A percentile compares a stretch with the other conserved stretches of the same genome.
phyloP scores from a whole-genome alignment of 1,284 basidiomycete species.

The Vanrija sp. region DNA sequence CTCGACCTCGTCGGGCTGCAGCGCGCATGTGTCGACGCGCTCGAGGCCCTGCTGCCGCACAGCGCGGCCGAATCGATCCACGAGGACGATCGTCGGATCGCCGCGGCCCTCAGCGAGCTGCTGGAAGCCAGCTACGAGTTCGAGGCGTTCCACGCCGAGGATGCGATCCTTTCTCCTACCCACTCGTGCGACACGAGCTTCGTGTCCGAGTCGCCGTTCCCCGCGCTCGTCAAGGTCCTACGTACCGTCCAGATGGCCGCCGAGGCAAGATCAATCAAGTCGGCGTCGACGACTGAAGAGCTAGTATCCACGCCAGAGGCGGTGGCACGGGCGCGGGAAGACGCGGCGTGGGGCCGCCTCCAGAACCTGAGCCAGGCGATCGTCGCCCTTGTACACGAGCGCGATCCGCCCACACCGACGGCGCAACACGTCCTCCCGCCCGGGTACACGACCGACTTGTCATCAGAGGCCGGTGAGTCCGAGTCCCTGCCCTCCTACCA shows the following conservation, averaged over 20 bases:
- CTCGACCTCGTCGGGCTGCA: slow-evolving; percentile 29
- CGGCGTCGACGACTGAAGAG: background rate
- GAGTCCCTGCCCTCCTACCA: slow-evolving; percentile 9
- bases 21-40: slow-evolving; percentile 24
- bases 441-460: background rate
- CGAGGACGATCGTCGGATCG: slow-evolving; percentile 21
- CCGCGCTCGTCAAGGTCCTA: slow-evolving; percentile 6
- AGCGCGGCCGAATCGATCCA: background rate
- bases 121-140: slow-evolving; percentile 41
- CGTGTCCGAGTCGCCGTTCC: slow-evolving; percentile 5
- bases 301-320: background rate
- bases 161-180: slow-evolving; percentile 7
- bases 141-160: slow-evolving; percentile 27
- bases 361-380: slow-evolving; percentile 27
- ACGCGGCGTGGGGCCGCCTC: slow-evolving; percentile 33
- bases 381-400: slow-evolving; percentile 18
- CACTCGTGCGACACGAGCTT: no score
- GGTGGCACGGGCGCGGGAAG: slow-evolving; percentile 26
- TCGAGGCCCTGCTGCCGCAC: slow-evolving; percentile 22
- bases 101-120: slow-evolving; percentile 30
- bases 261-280: background rate
- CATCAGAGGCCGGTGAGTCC: slow-evolving; percentile 3
- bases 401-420: background rate
- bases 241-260: slow-evolving; percentile 2
- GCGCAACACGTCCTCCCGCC: background rate